Evolutionary conservation across 2,329 filamentous ascomycete species (phyloP).

Genomic region (Rutstroemia sp.): DNA sequence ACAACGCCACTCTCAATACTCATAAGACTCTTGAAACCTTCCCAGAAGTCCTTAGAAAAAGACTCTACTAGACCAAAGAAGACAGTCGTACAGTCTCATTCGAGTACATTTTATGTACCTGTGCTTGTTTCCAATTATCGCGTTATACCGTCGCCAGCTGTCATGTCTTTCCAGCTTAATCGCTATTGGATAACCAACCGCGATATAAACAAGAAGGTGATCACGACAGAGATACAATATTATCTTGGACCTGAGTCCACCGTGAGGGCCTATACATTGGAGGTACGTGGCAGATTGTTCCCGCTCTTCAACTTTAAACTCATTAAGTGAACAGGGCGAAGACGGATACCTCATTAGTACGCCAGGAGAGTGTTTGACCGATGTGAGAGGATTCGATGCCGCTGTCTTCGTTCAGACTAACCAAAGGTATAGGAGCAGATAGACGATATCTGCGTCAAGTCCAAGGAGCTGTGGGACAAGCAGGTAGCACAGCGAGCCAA

Average conservation of each 20-base stretch:
- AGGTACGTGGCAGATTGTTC: slow-evolving; percentile 36
- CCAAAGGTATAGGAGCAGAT: slow-evolving; percentile 47
- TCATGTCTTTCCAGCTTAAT: slow-evolving; percentile 38
- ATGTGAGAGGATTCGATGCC: slow-evolving; percentile 39
- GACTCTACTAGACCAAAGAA: not conserved
- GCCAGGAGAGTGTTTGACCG: slow-evolving; percentile 49
- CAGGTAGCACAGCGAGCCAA: slow-evolving; percentile 43
- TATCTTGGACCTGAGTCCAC: slow-evolving; percentile 52
- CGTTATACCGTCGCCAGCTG: slow-evolving; percentile 18
- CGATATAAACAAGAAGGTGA: slow-evolving; percentile 54
- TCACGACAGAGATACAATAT: slow-evolving; percentile 50
- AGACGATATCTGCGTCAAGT: slow-evolving; percentile 54
- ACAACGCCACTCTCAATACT: not conserved
- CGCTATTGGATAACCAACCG: slow-evolving; percentile 54
- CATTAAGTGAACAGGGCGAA: slow-evolving; percentile 40
- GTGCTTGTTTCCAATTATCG: not conserved
- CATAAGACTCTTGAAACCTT: not conserved
- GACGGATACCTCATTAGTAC: slow-evolving; percentile 55
- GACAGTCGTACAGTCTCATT: slow-evolving; percentile 4
- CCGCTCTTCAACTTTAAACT: slow-evolving; percentile 17
- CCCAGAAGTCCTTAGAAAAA: not conserved
- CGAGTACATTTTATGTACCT: slow-evolving; percentile 10
- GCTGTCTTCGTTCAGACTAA: slow-evolving; percentile 6
- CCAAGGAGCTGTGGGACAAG: slow-evolving; percentile 49
- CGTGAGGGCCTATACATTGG: slow-evolving; percentile 48